phyloP scores from a whole-genome alignment of 768 basidiomycete species.

The Boletus pseudopeckii region DNA sequence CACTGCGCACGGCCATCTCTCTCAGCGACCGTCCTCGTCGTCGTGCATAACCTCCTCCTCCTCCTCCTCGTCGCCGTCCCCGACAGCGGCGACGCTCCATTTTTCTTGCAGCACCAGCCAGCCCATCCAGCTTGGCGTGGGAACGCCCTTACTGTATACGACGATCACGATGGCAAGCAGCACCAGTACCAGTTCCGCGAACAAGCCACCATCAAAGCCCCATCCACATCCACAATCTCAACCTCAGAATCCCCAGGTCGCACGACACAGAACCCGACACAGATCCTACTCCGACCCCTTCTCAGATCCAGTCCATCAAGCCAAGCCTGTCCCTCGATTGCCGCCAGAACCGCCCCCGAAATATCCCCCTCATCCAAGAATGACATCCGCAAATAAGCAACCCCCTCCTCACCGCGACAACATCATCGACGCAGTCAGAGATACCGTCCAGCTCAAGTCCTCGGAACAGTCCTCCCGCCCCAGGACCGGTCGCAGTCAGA shows the following conservation, averaged over 20 bases:
- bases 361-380: conserved; percentile 24
- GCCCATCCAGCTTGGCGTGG: conserved; percentile 17
- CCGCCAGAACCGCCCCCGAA: conserved; percentile 37
- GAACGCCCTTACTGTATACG: conserved; percentile 17
- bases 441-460: conserved; percentile 58
- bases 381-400: conserved; percentile 30
- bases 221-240: conserved; percentile 12
- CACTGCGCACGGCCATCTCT: conserved; percentile 5
- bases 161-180: conserved; percentile 23
- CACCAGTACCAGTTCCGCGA: too few relatives aligned
- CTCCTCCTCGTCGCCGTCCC: conserved; percentile 1
- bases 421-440: conserved; percentile 62
- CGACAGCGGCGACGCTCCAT: conserved; percentile 7
- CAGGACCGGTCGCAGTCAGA: conserved; percentile 58
- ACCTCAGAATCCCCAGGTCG: conserved; percentile 19
- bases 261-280: conserved; percentile 35
- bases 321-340: conserved; percentile 39
- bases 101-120: background rate
- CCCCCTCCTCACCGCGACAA: conserved; percentile 35
- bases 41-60: background rate
- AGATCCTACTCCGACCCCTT: conserved; percentile 56
- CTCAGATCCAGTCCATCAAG: conserved; percentile 35
- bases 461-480: conserved; percentile 41
- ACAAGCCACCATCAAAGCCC: conserved; percentile 28
- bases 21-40: conserved; percentile 2